These are phyloP conservation scores for Annona squamosa DNA, from an alignment of 164 flowering plant genomes.

Conservation along the genomic window DNA sequence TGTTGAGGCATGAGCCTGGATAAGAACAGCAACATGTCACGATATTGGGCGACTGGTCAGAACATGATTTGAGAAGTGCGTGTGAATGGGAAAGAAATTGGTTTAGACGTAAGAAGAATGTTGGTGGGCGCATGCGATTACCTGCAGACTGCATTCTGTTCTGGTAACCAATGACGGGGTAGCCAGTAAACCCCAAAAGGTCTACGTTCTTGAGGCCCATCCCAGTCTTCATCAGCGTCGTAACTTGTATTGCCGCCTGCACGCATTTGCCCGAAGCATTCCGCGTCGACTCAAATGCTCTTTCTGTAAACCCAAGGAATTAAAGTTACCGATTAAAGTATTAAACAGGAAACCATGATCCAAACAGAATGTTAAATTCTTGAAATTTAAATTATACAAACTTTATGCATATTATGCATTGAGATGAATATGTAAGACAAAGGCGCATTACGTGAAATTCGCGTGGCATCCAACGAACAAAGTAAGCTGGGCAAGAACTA, in stretches of 20 bases:
- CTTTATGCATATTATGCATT: no score
- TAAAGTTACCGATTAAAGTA: neutral
- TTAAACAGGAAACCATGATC: no score
- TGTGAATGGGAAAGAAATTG: no score
- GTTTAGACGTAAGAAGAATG: no score
- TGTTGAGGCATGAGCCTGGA: neutral
- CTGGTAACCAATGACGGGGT: conserved; percentile 7
- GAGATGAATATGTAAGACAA: no score
- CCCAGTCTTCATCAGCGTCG: neutral
- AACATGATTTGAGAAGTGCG: no score
- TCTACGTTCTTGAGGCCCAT: conserved; percentile 7
- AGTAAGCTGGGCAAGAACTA: no score
- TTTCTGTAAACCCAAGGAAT: neutral
- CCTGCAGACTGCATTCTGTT: conserved; percentile 7
- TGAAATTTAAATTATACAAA: no score
- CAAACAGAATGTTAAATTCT: no score
- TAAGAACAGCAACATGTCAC: neutral
- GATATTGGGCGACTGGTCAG: no score
- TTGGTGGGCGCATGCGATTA: neutral
- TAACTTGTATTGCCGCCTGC: conserved; percentile 7
- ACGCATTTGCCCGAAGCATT: conserved; percentile 5
- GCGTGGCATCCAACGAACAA: no score
- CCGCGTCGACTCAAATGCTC: conserved; percentile 3
- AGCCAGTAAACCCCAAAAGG: conserved; percentile 7
- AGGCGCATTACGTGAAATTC: no score